phyloP scores from a whole-genome alignment of 2,329 filamentous ascomycete species.

The Arthroderma sp. region DNA sequence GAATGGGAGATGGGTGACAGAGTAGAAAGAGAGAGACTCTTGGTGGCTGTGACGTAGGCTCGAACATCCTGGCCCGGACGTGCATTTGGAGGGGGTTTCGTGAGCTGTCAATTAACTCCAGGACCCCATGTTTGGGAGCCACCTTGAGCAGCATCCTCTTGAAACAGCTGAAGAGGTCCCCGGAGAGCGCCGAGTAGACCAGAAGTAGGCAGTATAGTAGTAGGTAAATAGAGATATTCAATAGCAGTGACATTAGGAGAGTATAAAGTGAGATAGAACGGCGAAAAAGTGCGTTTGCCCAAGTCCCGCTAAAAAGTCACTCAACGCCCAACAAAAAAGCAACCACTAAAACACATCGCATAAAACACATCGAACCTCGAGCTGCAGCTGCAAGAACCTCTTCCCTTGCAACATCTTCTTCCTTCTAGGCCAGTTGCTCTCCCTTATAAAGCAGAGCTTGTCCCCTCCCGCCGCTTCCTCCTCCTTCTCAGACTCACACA shows the following conservation, averaged over 20 bases:
- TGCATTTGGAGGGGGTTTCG: too few relatives aligned
- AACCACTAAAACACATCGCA: background rate
- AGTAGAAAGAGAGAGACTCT: too few relatives aligned
- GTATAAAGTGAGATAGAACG: background rate
- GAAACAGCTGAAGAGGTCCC: too few relatives aligned
- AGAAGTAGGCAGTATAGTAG: too few relatives aligned
- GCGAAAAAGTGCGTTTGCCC: background rate
- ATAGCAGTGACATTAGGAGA: too few relatives aligned
- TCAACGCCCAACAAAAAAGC: constrained; percentile 10
- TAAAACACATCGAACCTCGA: background rate
- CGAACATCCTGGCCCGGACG: too few relatives aligned
- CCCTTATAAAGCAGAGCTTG: background rate
- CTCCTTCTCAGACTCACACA: constrained; percentile 3
- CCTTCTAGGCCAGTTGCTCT: background rate
- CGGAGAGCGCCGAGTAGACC: too few relatives aligned
- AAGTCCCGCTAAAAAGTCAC: constrained; percentile 8
- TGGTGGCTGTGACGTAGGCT: too few relatives aligned
- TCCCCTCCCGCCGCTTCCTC: background rate
- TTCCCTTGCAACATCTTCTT: constrained; percentile 1
- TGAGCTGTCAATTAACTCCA: too few relatives aligned
- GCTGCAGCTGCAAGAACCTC: constrained; percentile 9
- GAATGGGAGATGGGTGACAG: too few relatives aligned
- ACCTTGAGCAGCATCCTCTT: background rate
- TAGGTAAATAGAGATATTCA: too few relatives aligned
- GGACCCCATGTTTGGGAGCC: background rate